Conservation (phyloP, 257 asterid genomes). For the Petrea volubilis region DNA sequence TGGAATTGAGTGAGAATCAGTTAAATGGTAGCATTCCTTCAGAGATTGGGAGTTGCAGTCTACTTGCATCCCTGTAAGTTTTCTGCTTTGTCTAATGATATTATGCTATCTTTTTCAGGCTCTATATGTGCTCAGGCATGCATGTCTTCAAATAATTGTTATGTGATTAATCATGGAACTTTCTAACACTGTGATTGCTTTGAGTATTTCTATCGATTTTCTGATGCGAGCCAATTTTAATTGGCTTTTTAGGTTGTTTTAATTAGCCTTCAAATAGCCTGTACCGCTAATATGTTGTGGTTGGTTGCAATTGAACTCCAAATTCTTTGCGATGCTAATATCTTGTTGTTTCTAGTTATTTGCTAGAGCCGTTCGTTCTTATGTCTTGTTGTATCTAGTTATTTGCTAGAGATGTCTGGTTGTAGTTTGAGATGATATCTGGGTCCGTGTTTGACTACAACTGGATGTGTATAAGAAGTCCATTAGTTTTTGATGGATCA, state of each 20-base stretch:
- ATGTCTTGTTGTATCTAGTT: too few species aligned
- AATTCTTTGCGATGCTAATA: too few species aligned
- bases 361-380: neutral
- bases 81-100: neutral
- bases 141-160: neutral
- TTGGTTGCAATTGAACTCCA: too few species aligned
- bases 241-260: too few species aligned
- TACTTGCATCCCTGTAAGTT: constrained; percentile 62
- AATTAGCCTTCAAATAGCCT: neutral
- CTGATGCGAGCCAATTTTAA: neutral
- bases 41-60: constrained; percentile 54
- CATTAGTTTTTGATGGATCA: neutral
- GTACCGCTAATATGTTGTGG: too few species aligned
- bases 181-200: neutral
- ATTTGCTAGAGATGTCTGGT: too few species aligned
- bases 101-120: neutral
- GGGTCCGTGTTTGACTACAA: neutral
- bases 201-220: neutral
- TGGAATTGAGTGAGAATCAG: constrained; percentile 64
- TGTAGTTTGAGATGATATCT: neutral
- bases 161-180: neutral
- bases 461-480: neutral
- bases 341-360: neutral
- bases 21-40: constrained; percentile 63
- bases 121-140: too few species aligned